Percentiles rank a stretch among this genome's conserved stretches.
Conservation (phyloP, 2,329 filamentous ascomycete genomes). For the Diplocarpon mali region DNA sequence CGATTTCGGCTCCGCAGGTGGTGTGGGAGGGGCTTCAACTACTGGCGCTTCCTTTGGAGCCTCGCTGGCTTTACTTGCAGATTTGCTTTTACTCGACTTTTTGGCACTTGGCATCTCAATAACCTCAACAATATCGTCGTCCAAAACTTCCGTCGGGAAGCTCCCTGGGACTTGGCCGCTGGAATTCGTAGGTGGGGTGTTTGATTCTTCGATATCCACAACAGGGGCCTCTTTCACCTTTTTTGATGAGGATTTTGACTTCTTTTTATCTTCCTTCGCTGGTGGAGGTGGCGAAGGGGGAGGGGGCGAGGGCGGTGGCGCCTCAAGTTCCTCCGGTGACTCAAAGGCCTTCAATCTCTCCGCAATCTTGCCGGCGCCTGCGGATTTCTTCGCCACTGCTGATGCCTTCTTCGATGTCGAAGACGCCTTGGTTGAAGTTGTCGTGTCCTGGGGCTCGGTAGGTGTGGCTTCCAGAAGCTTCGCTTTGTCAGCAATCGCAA, state of each 20-base stretch:
- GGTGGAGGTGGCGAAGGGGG: conserved; percentile 32
- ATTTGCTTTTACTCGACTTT: conserved; percentile 32
- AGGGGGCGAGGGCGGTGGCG: conserved; percentile 16
- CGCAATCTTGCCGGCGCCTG: conserved; percentile 39
- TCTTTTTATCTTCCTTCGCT: conserved; percentile 34
- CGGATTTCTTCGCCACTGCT: conserved; percentile 34
- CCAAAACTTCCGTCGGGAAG: conserved; percentile 34
- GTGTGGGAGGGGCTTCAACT: conserved; percentile 22
- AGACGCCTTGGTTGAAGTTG: conserved; percentile 30
- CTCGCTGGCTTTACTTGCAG: conserved; percentile 28
- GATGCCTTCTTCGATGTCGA: conserved; percentile 32
- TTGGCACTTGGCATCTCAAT: conserved; percentile 26
- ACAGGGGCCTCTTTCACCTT: conserved; percentile 26
- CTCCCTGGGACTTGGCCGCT: conserved; percentile 42
- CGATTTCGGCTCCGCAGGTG: conserved; percentile 35
- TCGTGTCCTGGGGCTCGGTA: conserved; percentile 31
- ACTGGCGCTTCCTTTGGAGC: conserved; percentile 4
- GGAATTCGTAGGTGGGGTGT: conserved; percentile 20
- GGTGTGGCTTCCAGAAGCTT: conserved; percentile 37
- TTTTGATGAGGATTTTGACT: conserved; percentile 29
- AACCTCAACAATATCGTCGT: conserved; percentile 11
- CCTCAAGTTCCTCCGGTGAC: conserved; percentile 28
- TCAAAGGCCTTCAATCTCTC: conserved; percentile 48
- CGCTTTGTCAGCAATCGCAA: conserved; percentile 40
- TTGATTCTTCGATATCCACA: conserved; percentile 19